Conservation (phyloP, 2,329 filamentous ascomycete genomes). For the Exutisphaerella laricina region DNA sequence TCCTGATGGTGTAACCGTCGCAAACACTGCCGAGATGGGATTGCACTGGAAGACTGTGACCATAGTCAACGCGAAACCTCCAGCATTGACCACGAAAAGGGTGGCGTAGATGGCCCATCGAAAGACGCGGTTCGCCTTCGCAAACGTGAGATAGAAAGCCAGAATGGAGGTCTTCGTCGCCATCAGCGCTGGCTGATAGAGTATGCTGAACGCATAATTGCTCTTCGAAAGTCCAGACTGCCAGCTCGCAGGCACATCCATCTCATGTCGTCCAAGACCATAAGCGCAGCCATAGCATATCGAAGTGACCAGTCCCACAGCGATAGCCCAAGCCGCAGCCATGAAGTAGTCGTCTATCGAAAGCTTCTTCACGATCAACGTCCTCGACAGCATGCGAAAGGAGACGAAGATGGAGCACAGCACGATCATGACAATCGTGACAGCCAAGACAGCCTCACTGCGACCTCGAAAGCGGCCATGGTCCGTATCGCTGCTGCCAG, state of each 20-base stretch:
- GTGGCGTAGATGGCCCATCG: constrained; percentile 77
- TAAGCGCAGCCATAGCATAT: constrained; percentile 59
- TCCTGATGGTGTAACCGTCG: constrained; percentile 39
- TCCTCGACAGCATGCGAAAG: constrained; percentile 66
- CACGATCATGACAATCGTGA: constrained; percentile 63
- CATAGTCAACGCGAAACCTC: constrained; percentile 72
- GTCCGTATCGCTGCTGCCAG: constrained; percentile 11
- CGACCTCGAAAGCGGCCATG: constrained; percentile 30
- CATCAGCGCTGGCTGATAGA: constrained; percentile 81
- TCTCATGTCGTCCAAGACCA: constrained; percentile 64
- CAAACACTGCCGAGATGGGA: constrained; percentile 67
- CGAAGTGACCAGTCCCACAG: constrained; percentile 61
- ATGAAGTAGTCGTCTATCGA: constrained; percentile 79
- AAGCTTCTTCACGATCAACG: constrained; percentile 65
- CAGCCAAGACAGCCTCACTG: constrained; percentile 55
- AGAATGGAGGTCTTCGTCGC: constrained; percentile 89
- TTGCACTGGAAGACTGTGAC: constrained; percentile 83
- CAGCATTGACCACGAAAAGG: constrained; percentile 69
- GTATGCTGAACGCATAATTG: constrained; percentile 56
- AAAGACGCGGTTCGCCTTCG: constrained; percentile 71
- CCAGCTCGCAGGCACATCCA: constrained; percentile 50
- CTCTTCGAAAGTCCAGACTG: constrained; percentile 50
- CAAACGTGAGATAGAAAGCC: constrained; percentile 80
- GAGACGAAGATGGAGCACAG: constrained; percentile 69
- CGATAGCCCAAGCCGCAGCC: constrained; percentile 68